Evolutionary conservation across 805 yeast species (phyloP), one percentile per base, ranked within the genome.

Genomic region (Lipomyces starkeyi): DNA sequence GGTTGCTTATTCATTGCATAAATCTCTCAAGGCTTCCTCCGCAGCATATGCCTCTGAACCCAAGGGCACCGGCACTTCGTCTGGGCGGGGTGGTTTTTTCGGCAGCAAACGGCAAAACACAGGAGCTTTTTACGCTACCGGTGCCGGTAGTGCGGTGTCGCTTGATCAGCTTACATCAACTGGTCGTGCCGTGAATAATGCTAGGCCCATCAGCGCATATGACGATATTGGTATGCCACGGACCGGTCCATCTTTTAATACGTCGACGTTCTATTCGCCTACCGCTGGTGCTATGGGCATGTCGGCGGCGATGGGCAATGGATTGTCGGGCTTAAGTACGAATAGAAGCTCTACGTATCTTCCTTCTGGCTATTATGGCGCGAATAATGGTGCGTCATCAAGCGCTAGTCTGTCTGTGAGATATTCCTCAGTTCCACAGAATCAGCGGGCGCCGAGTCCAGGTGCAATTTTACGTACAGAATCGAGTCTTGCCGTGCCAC

Each of bases 231-330:
- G 61, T 25, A 61, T 59, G 57, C 78, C 76, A 29, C 64, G 65
- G 58, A 64, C 59, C 43, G 66, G 62, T 17, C 71, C 70, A 13
- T 63, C 68, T 8, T 64, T 63, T 59, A 66, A 63, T 69, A 17
- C 73, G 88, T 68, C 71, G 29, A 67, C 71, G 84, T 91, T 89
- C 77, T 85, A 90, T 63, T 90, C 95, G 2, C 97, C 97, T 43
- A 91, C 96, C 0, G 88, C 88, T 20, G 73, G 81, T 79, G 73
- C 78, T 81, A 70, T 70, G 61, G 71, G 70, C 7, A 59, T 65
- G 64, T 32, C 72, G 13, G 58, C 67, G 2, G 58, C 62, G 17
- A 47, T 29, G 34, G 63, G 66, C 14, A 59, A 65, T 54, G 29
- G 47, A 0, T 47, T 54, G 8, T n/a, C 55, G 17, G 27, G 59